Evolutionary conservation across 2,329 filamentous ascomycete genomes (phyloP).

Genomic region (Colletotrichum gloeosporioides): DNA sequence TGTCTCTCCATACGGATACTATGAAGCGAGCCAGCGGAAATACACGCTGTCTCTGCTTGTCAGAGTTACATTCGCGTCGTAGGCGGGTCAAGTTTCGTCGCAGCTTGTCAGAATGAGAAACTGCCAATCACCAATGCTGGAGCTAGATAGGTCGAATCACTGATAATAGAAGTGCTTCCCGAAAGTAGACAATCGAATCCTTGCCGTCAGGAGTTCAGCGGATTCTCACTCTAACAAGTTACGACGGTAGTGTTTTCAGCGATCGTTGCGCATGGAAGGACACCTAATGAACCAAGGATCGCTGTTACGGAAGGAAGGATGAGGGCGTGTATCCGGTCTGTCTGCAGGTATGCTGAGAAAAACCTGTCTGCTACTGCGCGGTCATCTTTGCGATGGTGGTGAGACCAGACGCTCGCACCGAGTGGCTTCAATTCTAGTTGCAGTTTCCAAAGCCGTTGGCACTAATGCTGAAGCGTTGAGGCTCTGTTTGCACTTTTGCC

Average conservation of each 20-base stretch:
- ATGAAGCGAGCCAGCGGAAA: not conserved
- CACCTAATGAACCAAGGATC: no score
- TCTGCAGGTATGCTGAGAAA: not conserved
- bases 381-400: not conserved
- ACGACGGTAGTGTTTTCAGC: no score
- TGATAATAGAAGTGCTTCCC: no score
- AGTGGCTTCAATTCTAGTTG: not conserved
- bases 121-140: no score
- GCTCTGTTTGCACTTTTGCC: not conserved
- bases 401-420: not conserved
- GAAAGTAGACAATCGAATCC: no score
- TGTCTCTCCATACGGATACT: not conserved
- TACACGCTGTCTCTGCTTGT: not conserved
- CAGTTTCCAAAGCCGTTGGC: not conserved
- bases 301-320: not conserved
- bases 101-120: no score
- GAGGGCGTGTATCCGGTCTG: not conserved
- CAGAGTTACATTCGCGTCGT: not conserved
- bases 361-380: not conserved
- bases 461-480: not conserved
- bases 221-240: no score
- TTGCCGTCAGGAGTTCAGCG: no score
- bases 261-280: not conserved
- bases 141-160: no score
- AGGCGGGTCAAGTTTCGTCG: no score